Conservation (phyloP, 768 basidiomycete species). For the Lentinula guzmanii region DNA sequence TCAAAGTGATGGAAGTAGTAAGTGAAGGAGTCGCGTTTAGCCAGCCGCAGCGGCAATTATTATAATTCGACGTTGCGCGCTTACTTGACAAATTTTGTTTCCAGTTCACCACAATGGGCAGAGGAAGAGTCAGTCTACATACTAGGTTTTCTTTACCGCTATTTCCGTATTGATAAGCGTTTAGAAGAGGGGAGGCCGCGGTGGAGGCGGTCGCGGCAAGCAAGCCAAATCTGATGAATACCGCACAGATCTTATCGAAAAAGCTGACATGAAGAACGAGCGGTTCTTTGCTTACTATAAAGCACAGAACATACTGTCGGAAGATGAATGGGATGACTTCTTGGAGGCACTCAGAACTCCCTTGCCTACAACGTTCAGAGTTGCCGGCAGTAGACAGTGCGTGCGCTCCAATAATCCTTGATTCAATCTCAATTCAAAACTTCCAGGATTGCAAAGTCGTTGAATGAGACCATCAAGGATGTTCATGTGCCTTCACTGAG, state of each 20-base stretch:
- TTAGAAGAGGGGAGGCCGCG: neutral
- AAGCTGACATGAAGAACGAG: conserved; percentile 63
- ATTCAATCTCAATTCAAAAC: conserved; percentile 4
- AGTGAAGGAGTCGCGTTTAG: neutral
- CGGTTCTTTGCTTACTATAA: conserved; percentile 65
- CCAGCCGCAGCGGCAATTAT: neutral
- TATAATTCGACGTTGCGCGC: neutral
- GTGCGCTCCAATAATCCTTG: conserved; percentile 11
- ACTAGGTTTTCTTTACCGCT: neutral
- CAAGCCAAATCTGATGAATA: conserved; percentile 23
- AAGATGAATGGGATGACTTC: conserved; percentile 76
- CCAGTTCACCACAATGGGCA: neutral
- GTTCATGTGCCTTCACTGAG: conserved; percentile 74
- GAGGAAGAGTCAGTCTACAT: neutral
- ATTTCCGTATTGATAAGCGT: neutral
- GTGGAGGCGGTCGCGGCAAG: conserved; percentile 4
- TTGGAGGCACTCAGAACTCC: conserved; percentile 59
- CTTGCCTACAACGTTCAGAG: conserved; percentile 90
- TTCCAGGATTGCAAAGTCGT: conserved; percentile 54
- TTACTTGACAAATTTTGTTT: neutral
- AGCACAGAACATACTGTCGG: conserved; percentile 68
- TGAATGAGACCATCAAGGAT: conserved; percentile 74
- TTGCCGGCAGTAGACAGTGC: conserved; percentile 84
- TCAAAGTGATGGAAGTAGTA: neutral
- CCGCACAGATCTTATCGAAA: conserved; percentile 49